phyloP scores from a whole-genome alignment of 2,329 filamentous ascomycete genomes.

The Talaromyces sp. region DNA sequence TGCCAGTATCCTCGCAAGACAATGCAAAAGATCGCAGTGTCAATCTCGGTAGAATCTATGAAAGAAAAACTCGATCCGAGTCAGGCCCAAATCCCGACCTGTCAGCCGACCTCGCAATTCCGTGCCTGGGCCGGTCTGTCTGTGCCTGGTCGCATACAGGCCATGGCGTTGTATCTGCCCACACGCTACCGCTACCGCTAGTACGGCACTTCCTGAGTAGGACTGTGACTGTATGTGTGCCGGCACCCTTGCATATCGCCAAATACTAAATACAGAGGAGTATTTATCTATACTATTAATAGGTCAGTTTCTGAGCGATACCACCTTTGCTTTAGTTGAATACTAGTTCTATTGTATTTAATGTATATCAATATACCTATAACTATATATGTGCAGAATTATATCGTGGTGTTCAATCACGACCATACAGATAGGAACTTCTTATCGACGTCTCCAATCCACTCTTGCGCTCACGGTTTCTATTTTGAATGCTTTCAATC shows the following conservation, averaged over 20 bases:
- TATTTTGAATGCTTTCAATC: neutral
- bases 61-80: neutral
- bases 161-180: conserved; percentile 2
- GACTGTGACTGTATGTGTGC: neutral
- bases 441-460: neutral
- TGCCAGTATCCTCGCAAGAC: too few relatives aligned
- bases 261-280: neutral
- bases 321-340: neutral
- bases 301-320: neutral
- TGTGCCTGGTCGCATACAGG: conserved; percentile 1
- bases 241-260: conserved; percentile 3
- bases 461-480: neutral
- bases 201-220: neutral
- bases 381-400: neutral
- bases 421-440: neutral
- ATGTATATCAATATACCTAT: too few relatives aligned
- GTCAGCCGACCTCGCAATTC: conserved; percentile 1
- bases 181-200: neutral
- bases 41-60: too few relatives aligned
- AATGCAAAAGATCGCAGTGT: neutral
- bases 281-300: neutral
- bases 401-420: neutral
- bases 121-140: conserved; percentile 1
- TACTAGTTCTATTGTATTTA: too few relatives aligned
- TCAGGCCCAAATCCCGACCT: neutral